Percentiles rank a stretch among this genome's conserved stretches.
Conservation (phyloP, 169 alveolate species). For the Plasmodium gonderi region DNA sequence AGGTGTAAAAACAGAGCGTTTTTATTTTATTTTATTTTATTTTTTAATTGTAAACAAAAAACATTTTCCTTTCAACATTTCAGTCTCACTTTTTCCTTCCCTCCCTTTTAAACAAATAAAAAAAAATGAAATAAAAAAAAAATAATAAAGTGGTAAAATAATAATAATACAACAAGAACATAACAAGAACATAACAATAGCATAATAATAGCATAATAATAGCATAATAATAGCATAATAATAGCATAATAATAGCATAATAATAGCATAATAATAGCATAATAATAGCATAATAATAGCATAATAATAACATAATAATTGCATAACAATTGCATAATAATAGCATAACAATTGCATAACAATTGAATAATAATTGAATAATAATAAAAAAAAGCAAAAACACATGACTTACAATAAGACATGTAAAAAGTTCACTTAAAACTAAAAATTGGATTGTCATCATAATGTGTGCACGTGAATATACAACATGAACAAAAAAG, state of each 20-base stretch:
- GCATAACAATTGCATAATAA: no score
- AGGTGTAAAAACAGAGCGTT: no score
- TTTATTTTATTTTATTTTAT: no score
- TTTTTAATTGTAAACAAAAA: no score
- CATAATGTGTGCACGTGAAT: not conserved
- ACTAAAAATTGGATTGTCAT: not conserved
- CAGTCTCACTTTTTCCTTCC: not conserved
- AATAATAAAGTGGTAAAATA: not conserved
- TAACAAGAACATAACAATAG: not conserved
- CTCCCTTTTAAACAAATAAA: no score
- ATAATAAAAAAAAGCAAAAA: not conserved
- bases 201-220: no score
- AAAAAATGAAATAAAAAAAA: no score
- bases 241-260: no score
- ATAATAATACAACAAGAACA: not conserved
- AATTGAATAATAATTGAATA: no score
- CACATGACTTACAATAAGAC: not conserved
- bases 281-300: not conserved
- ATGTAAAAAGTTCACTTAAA: not conserved
- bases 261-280: not conserved
- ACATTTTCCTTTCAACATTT: not conserved
- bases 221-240: no score
- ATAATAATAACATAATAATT: not conserved
- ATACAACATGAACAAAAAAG: not conserved
- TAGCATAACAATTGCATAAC: no score